phyloP scores from a whole-genome alignment of 257 asterid genomes.

The Galeopsis tetrahit region DNA sequence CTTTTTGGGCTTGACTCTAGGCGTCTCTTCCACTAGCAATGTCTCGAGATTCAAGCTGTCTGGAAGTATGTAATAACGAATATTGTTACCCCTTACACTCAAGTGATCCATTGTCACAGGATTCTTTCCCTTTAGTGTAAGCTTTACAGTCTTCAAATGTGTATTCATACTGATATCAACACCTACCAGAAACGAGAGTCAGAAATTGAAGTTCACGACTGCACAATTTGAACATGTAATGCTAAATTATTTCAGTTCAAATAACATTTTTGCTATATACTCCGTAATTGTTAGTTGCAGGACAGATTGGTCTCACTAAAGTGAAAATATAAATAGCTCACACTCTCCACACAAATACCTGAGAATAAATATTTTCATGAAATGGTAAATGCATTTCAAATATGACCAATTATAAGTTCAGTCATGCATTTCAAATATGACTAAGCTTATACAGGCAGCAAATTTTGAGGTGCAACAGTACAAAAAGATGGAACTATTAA shows the following conservation, averaged over 20 bases:
- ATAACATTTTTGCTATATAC: background rate
- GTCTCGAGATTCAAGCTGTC: slow-evolving; percentile 91
- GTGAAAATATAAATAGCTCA: background rate
- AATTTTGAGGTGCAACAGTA: background rate
- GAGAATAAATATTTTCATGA: background rate
- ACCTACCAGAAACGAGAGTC: slow-evolving; percentile 43
- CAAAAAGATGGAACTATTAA: background rate
- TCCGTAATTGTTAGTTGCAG: background rate
- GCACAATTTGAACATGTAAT: background rate
- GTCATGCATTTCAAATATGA: too few relatives aligned
- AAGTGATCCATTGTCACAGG: slow-evolving; percentile 88
- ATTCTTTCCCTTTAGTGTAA: slow-evolving; percentile 80
- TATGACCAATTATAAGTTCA: background rate
- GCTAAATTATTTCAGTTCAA: background rate
- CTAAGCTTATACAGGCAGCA: background rate
- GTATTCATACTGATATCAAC: slow-evolving; percentile 96
- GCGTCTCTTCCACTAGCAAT: slow-evolving; percentile 82
- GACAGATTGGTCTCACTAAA: background rate
- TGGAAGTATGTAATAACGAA: slow-evolving; percentile 89
- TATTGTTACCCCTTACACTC: slow-evolving; percentile 87
- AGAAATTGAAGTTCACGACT: slow-evolving; percentile 40
- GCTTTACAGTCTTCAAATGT: slow-evolving; percentile 82
- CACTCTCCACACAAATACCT: background rate
- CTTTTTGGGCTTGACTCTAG: slow-evolving; percentile 91
- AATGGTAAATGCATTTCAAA: background rate